Conservation (phyloP, 2,329 filamentous ascomycete genomes). For the Chaetomium globosum region DNA sequence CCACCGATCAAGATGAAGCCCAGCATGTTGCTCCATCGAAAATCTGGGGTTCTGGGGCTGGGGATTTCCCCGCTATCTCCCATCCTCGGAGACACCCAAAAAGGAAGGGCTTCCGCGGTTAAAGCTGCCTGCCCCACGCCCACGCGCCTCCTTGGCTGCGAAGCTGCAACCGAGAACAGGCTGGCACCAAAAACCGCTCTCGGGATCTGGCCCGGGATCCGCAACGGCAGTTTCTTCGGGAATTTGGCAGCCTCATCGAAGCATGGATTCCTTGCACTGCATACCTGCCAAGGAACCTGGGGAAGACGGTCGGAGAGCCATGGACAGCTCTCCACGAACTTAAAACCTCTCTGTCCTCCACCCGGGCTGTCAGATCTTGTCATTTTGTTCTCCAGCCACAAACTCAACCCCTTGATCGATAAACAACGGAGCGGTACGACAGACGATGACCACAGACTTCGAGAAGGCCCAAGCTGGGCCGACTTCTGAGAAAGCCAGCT, state of each 20-base stretch:
- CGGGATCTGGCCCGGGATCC: too few species aligned
- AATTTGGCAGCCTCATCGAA: background rate
- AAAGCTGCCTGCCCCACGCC: background rate
- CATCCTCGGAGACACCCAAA: background rate
- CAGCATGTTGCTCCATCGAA: background rate
- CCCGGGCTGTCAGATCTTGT: background rate
- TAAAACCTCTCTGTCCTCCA: background rate
- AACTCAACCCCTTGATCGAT: background rate
- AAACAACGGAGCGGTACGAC: background rate
- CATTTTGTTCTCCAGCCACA: background rate
- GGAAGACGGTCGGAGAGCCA: background rate
- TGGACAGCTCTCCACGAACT: background rate
- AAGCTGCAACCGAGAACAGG: background rate
- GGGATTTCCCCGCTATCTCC: background rate
- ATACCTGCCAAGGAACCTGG: background rate
- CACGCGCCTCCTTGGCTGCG: background rate
- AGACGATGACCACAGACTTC: slow-evolving; percentile 11
- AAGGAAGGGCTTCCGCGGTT: background rate
- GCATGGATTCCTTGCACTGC: background rate
- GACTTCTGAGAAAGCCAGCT: slow-evolving; percentile 11
- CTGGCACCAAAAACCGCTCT: background rate
- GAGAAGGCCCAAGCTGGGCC: slow-evolving; percentile 9
- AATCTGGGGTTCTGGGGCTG: background rate
- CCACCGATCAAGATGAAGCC: background rate
- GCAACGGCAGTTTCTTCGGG: background rate